Evolutionary conservation across 2,329 filamentous ascomycete genomes (phyloP).

Genomic region (Fusarium newnesense): DNA sequence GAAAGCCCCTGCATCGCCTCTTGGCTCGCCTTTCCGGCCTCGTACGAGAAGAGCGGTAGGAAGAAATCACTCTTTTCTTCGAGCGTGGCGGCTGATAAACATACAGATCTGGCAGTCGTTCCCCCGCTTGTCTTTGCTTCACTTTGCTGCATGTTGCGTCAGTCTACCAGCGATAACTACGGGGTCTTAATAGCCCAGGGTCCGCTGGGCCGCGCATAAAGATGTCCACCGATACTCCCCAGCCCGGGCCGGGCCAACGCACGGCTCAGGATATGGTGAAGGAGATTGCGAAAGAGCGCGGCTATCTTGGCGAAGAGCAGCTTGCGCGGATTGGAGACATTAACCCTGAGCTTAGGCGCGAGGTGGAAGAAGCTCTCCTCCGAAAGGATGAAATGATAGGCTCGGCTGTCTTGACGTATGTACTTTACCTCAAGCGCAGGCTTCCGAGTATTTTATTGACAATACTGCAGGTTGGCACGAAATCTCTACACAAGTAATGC

Average conservation of each 20-base stretch:
- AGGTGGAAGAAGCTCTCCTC: slow-evolving; percentile 38
- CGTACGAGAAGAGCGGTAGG: slow-evolving; percentile 11
- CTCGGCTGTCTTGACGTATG: slow-evolving; percentile 39
- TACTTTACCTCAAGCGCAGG: not conserved
- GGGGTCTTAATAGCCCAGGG: not conserved
- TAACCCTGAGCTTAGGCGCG: slow-evolving; percentile 26
- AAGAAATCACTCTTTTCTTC: not conserved
- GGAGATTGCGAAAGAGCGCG: slow-evolving; percentile 37
- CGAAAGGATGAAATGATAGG: slow-evolving; percentile 40
- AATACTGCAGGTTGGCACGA: slow-evolving; percentile 49
- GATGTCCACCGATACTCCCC: not conserved
- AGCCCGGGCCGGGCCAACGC: not conserved
- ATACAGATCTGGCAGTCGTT: not conserved
- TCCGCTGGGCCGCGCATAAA: slow-evolving; percentile 7
- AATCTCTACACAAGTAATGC: slow-evolving; percentile 56
- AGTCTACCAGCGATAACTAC: not conserved
- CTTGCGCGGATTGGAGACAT: slow-evolving; percentile 30
- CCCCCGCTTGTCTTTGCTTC: not conserved
- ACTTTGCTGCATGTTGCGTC: not conserved
- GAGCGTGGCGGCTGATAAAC: not conserved
- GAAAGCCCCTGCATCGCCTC: slow-evolving; percentile 30
- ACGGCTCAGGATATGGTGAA: slow-evolving; percentile 30
- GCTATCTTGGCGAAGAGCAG: slow-evolving; percentile 36
- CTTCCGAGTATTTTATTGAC: not conserved
- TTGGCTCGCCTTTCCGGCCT: slow-evolving; percentile 10